Evolutionary conservation across 331 rosid genomes (phyloP), one percentile per base, ranked within the genome.

Genomic region (Malus hybrid): DNA sequence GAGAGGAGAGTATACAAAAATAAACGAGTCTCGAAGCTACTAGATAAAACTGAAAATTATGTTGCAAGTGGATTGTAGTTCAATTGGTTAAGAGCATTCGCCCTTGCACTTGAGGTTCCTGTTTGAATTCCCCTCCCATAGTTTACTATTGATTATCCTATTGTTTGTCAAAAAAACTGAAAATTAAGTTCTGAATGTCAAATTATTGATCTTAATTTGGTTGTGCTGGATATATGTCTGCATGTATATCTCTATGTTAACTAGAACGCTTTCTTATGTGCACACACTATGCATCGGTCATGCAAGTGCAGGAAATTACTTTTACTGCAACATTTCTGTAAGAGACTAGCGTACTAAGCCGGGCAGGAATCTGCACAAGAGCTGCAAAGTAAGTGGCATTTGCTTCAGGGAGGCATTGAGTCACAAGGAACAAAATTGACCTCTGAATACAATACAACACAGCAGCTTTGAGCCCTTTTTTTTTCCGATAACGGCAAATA

Each of bases 51-150:
- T 58, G 15, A 7, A n/a, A 57, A 42, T 39, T 42, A 42, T 1
- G 0, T 42, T 42, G 1, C 46, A 42, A 42, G 46, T 42, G 5
- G 5, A 3, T 42, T 42, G 46, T 42, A 42, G 4, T 0, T 42
- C 46, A 10, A 10, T 42, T 42, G 4, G 46, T 42, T 42, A 42
- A 42, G 13, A 42, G 46, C 46, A 42, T 42, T 42, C 5, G 13
- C 0, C 0, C 5, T 42, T 42, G 5, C 1, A 42, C 46, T 4
- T 0, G 4, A 42, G 13, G 46, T 42, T 3, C 13, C 46, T 39
- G 13, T 39, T 39, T 10, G 46, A 39, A 39, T 39, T 39, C 4
- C 46, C 46, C 13, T 42, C 5, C 46, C 1, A 0, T 42, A 3
- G 46, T 42, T 42, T 42, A 42, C 4, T 10, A 42, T 42, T 42